Base-by-base conservation (phyloP, 2,329 filamentous ascomycete species). In the Scedosporium boydii region DNA sequence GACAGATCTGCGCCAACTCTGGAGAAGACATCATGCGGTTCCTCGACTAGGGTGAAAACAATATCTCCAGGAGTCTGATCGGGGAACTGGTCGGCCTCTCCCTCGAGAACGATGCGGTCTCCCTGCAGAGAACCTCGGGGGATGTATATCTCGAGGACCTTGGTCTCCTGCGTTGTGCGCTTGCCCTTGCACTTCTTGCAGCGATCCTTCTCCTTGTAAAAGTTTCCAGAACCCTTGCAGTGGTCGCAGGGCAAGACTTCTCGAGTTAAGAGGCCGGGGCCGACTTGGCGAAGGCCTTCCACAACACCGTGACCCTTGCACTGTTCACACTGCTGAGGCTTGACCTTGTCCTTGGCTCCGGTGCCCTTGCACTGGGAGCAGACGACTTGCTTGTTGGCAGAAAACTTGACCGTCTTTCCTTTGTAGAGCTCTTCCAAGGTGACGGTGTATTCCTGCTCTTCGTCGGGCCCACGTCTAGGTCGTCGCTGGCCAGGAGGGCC, bases 161-260 rank as follows among this genome's bases (percentile, higher is more conserved):
- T 99, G 76, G 90, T 95, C 76, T 95, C 90, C 70, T 92, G 88
- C 55, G 87, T 86, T 14, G 91, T 92, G 65, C 91, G 85, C 75
- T 90, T 90, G 70, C 95, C 95, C 78, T 98, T 98, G 85, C 95
- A 99, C 80, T 95, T 97, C 82, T 96, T 96, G 82, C 95, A 99
- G 72, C 91, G 91, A 71, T 99, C 95, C 80, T 98, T 98, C 71
- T 96, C 91, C 75, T 93, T 93, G 78, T 87, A 96, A 71, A 93
- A 87, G 71, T 87, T 87, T 5, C 95, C 95, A n/a, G 87, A 84
- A 41, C 93, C 93, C 64, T 87, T 82, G 76, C 95, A 99, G 70
- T 88, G 87, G 69, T 89, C 87, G 75, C 95, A 99, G 42, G 87
- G 76, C 44, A 93, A 86, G 6, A 87, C 86, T 70, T 91, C 88